Percentiles rank a stretch among this genome's conserved stretches.
Evolutionary conservation across 371 early-diverging fungal genomes (phyloP).

Genomic region (Coemansia sp.): DNA sequence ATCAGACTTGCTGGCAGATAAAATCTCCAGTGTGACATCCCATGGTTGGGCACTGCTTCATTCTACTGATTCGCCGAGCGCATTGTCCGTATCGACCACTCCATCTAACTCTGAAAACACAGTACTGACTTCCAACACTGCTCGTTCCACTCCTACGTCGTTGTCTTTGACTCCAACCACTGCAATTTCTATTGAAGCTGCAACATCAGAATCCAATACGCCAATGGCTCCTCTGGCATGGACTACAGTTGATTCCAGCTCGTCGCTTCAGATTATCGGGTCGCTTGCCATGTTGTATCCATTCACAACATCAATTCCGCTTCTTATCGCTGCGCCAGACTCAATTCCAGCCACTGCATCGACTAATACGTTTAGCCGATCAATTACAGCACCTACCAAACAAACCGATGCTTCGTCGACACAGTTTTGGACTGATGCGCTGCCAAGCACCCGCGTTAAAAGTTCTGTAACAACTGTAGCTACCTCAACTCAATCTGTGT

Average conservation of each 20-base stretch:
- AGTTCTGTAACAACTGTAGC: neutral
- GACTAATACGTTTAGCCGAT: too few species aligned
- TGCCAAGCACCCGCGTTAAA: neutral
- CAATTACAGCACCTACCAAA: too few species aligned
- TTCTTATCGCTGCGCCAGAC: constrained; percentile 10
- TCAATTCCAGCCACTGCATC: neutral
- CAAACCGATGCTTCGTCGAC: too few species aligned
- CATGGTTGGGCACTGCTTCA: too few species aligned
- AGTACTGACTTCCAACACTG: too few species aligned
- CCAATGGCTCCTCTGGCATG: neutral
- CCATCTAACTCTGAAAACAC: too few species aligned
- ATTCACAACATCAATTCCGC: constrained; percentile 21
- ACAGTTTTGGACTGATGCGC: too few species aligned
- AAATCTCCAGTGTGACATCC: too few species aligned
- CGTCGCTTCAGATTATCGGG: constrained; percentile 1
- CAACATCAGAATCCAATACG: neutral
- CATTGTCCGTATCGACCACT: too few species aligned
- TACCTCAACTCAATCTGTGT: neutral
- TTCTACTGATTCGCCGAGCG: too few species aligned
- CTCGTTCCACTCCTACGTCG: too few species aligned
- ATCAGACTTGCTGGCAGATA: too few species aligned
- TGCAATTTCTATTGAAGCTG: neutral
- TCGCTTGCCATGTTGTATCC: constrained; percentile 26
- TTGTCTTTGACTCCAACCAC: neutral
- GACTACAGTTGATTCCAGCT: neutral